Evolutionary conservation across 2,329 filamentous ascomycete genomes (phyloP).

Genomic region (Pseudofabraea citricarpa): DNA sequence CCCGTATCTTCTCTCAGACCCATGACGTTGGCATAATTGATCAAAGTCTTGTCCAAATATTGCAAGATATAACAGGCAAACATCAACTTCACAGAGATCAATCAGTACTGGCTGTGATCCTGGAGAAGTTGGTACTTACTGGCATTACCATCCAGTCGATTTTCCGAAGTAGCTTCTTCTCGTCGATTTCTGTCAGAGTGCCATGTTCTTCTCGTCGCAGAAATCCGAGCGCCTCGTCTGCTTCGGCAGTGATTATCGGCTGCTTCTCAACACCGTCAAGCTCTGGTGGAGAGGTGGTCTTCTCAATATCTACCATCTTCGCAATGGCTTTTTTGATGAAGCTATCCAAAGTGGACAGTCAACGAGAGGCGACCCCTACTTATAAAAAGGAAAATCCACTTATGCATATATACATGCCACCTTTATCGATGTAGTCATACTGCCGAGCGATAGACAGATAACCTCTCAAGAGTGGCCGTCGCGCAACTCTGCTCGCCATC

Average conservation of each 20-base stretch:
- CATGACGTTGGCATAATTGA: constrained; percentile 40
- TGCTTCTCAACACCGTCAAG: not conserved
- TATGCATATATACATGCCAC: too few relatives aligned
- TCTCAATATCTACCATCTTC: not conserved
- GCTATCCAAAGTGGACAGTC: too few relatives aligned
- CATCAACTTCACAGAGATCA: constrained; percentile 32
- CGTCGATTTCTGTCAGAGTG: constrained; percentile 11
- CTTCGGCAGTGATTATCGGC: not conserved
- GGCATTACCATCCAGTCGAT: constrained; percentile 62
- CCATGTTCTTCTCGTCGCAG: not conserved
- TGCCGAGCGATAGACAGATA: not conserved
- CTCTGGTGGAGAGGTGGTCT: not conserved
- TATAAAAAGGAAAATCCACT: too few relatives aligned
- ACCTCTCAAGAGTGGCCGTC: not conserved
- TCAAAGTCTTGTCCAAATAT: constrained; percentile 43
- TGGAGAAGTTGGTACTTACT: constrained; percentile 17
- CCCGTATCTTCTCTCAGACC: constrained; percentile 37
- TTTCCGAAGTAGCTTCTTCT: constrained; percentile 50
- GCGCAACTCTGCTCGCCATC: not conserved
- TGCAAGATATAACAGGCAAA: constrained; percentile 53
- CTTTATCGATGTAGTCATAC: not conserved
- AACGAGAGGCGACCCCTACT: too few relatives aligned
- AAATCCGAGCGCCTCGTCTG: constrained; percentile 7
- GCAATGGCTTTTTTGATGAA: too few relatives aligned
- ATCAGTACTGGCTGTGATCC: not conserved